A percentile compares a stretch with the other conserved stretches of the same genome.
Evolutionary conservation across 2,329 filamentous ascomycete species (phyloP).

Genomic region (Aspergillus tamarii): DNA sequence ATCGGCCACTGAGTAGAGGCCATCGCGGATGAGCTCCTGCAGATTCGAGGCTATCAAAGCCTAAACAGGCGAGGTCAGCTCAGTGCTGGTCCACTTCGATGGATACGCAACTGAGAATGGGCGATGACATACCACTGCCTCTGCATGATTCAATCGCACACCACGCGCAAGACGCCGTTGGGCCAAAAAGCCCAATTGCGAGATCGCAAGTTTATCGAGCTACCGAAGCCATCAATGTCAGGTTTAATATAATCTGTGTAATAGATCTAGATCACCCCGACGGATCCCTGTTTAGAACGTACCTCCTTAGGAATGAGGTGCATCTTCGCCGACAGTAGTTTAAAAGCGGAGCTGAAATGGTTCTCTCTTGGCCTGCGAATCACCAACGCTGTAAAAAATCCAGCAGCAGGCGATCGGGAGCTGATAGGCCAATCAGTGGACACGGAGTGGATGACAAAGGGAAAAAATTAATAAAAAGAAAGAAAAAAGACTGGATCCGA

Average conservation of each 20-base stretch:
- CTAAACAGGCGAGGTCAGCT: constrained; percentile 28
- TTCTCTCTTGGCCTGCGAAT: constrained; percentile 20
- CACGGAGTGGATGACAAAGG: neutral
- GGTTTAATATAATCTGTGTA: no score
- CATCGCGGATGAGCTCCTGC: constrained; percentile 97
- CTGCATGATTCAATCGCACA: constrained; percentile 84
- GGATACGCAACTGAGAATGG: neutral
- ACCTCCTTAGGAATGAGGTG: constrained; percentile 53
- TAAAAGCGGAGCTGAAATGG: neutral
- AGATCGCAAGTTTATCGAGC: constrained; percentile 95
- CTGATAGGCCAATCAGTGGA: constrained; percentile 15
- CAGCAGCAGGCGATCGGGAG: constrained; percentile 11
- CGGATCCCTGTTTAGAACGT: constrained; percentile 15
- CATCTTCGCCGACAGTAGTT: constrained; percentile 34
- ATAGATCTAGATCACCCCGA: constrained; percentile 2
- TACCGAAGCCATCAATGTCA: constrained; percentile 42
- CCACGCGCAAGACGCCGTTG: constrained; percentile 87
- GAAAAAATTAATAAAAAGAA: constrained; percentile 15
- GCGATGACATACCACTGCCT: constrained; percentile 68
- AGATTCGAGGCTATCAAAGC: constrained; percentile 76
- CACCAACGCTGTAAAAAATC: constrained; percentile 8
- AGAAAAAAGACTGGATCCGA: neutral
- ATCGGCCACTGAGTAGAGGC: constrained; percentile 85
- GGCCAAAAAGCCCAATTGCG: constrained; percentile 83
- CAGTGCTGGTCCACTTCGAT: constrained; percentile 1